These are phyloP conservation scores for Aspergillus sclerotioniger DNA, from an alignment of 495 filamentous ascomycete species.

Conservation along the genomic window DNA sequence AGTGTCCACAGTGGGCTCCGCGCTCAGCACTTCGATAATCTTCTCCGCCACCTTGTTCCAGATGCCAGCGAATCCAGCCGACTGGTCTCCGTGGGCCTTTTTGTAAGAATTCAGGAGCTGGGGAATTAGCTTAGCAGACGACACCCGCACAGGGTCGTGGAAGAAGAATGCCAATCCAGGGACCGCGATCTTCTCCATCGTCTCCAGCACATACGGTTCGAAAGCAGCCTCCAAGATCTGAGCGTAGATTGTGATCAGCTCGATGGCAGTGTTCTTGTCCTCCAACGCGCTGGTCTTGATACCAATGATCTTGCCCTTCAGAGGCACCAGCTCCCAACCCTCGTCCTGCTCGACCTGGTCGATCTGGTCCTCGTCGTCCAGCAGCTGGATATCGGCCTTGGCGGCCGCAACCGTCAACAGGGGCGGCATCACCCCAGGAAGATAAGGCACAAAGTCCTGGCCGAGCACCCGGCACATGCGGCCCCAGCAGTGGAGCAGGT, in stretches of 20 bases:
- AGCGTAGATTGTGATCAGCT: slow-evolving; percentile 94
- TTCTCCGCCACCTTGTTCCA: slow-evolving; percentile 88
- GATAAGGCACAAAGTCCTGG: slow-evolving; percentile 85
- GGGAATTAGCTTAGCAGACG: slow-evolving; percentile 91
- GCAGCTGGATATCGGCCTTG: slow-evolving; percentile 94
- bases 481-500: slow-evolving; percentile 98
- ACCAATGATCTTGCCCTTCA: slow-evolving; percentile 96
- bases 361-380: slow-evolving; percentile 94
- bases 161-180: slow-evolving; percentile 98
- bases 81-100: slow-evolving; percentile 75
- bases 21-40: slow-evolving; percentile 88
- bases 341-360: slow-evolving; percentile 92
- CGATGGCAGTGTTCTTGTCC: slow-evolving; percentile 98
- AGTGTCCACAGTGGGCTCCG: slow-evolving; percentile 93
- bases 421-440: slow-evolving; percentile 91
- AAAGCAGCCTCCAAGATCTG: slow-evolving; percentile 90
- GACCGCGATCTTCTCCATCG: slow-evolving; percentile 94
- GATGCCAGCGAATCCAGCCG: slow-evolving; percentile 68
- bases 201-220: slow-evolving; percentile 84
- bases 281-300: slow-evolving; percentile 97
- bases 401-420: slow-evolving; percentile 86
- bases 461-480: slow-evolving; percentile 96
- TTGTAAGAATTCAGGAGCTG: slow-evolving; percentile 94
- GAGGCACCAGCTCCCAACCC: slow-evolving; percentile 94
- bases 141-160: slow-evolving; percentile 95